Conservation (phyloP, 305 asterid species). For the Withania somnifera region DNA sequence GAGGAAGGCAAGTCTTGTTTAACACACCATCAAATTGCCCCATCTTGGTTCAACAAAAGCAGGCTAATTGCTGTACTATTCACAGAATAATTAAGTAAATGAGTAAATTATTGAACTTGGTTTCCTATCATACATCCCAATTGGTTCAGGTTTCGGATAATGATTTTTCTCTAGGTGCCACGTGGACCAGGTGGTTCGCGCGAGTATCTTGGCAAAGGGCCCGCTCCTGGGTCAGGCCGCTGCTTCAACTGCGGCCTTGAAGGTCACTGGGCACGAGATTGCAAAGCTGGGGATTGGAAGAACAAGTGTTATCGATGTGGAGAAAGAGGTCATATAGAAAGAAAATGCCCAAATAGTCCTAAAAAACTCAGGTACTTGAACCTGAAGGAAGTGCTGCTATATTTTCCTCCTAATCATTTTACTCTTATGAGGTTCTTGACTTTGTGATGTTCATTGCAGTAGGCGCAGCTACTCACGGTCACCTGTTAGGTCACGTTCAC, state of each 20-base stretch:
- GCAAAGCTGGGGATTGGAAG: conserved; percentile 99
- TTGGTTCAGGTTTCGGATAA: background rate
- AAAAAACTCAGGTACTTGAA: conserved; percentile 55
- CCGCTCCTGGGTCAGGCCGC: conserved; percentile 98
- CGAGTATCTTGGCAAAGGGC: conserved; percentile 75
- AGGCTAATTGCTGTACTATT: background rate
- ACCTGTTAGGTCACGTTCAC: conserved; percentile 70
- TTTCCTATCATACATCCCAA: background rate
- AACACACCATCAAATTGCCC: background rate
- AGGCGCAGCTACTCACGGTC: conserved; percentile 79
- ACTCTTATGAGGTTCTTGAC: background rate
- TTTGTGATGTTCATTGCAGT: conserved; percentile 12
- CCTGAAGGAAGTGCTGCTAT: background rate
- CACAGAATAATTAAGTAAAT: background rate
- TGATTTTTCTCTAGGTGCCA: conserved; percentile 46
- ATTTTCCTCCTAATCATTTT: background rate
- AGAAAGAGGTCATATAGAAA: conserved; percentile 95
- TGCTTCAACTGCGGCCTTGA: conserved; percentile 97
- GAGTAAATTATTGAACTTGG: background rate
- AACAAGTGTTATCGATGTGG: conserved; percentile 96
- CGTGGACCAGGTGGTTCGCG: conserved; percentile 94
- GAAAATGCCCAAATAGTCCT: conserved; percentile 88
- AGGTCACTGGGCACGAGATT: conserved; percentile 99
- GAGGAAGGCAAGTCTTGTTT: background rate
- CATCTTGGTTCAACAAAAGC: background rate